Percentiles rank a stretch among this genome's conserved stretches.
Conservation (phyloP, 352 stramenopile species). For the Pythium sukuiense region DNA sequence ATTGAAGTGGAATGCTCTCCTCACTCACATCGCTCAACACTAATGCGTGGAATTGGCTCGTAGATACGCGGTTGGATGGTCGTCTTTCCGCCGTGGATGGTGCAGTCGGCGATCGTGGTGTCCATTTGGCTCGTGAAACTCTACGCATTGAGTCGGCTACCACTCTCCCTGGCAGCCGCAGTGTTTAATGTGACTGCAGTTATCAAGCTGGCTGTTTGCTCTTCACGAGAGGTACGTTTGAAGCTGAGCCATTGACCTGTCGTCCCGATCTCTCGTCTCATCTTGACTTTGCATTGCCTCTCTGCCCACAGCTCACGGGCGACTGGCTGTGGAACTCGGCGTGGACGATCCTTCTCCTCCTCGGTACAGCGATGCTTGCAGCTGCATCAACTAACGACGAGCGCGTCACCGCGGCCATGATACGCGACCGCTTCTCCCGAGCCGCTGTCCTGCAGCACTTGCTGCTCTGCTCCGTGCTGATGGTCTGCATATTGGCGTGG, state of each 20-base stretch:
- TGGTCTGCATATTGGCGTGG: constrained; percentile 18
- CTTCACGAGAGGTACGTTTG: not conserved
- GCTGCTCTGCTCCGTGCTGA: constrained; percentile 21
- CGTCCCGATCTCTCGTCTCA: too few species aligned
- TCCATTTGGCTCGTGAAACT: not conserved
- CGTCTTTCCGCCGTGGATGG: not conserved
- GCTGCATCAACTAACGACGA: constrained; percentile 1
- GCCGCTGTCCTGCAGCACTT: constrained; percentile 21
- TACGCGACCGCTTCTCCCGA: constrained; percentile 12
- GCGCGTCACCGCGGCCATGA: constrained; percentile 7
- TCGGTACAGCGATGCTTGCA: constrained; percentile 1
- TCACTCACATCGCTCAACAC: too few species aligned
- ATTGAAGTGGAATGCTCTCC: not conserved
- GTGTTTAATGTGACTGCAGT: not conserved
- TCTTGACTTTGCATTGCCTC: not conserved
- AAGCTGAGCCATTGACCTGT: not conserved
- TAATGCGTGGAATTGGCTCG: not conserved
- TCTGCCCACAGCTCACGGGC: not conserved
- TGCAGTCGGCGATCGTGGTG: not conserved
- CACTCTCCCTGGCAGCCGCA: constrained; percentile 25
- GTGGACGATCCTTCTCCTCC: constrained; percentile 6
- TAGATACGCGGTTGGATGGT: not conserved
- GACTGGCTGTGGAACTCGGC: constrained; percentile 3
- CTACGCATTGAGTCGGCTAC: constrained; percentile 19
- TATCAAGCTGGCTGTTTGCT: not conserved